Evolutionary conservation across 73 alveolate genomes (phyloP), one percentile per base, ranked within the genome.

Genomic region (Uronychia binucleata): DNA sequence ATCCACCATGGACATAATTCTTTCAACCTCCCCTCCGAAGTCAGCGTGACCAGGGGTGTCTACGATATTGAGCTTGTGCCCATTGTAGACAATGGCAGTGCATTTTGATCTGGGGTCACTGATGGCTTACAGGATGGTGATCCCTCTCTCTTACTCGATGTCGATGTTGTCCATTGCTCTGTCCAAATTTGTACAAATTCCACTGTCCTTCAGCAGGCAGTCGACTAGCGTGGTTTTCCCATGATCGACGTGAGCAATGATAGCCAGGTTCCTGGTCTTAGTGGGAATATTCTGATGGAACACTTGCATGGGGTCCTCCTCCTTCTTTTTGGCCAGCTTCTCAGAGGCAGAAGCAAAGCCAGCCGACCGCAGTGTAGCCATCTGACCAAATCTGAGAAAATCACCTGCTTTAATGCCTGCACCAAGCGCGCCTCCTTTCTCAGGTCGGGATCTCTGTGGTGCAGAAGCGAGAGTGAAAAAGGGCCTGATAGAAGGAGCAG

Each of bases 131-230:
- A 93, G 77, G 82, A 95, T 96, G 80, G 98, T 95, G 58, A 96
- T 96, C 83, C 98, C 97, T 34, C 99, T 85, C 87, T 97, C 99
- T 89, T 93, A 94, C 82, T 97, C 99, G 77, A 94, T 90, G 79
- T 93, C 98, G 74, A 96, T 91, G 59, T 96, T 92, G 86, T 97
- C 99, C 99, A 97, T 97, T 35, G 95, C 96, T 31, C 99, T 77
- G 32, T 93, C 97, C 34, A 77, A 80, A 75, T 90, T 88, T 59
- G 86, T 89, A 57, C 91, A 79, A 75, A 95, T 85, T 19, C 94
- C 95, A 25, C 93, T 82, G 76, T 89, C 77, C 85, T 86, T 86
- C n/a, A 92, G 87, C 87, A 95, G 80, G 67, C 96, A 91, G 89
- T 95, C 99, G 57, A 95, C 99, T 77, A 95, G 85, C 0, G 98